Conservation (phyloP, 306 rosid species). For the Geum urbanum region DNA sequence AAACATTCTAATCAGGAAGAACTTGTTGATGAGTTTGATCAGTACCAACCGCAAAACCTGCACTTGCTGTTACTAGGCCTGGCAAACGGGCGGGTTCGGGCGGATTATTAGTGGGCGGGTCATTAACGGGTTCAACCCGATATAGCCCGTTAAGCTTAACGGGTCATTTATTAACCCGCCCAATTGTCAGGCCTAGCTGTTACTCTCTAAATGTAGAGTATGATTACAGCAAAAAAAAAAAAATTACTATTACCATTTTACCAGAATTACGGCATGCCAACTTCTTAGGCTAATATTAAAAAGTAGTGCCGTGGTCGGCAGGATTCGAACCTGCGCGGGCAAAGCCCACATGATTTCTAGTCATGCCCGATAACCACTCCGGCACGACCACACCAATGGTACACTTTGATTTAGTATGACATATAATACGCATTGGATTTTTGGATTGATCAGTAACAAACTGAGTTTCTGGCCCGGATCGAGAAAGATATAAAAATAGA, state of each 20-base stretch:
- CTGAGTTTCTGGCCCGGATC: too few relatives aligned
- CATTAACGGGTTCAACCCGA: too few relatives aligned
- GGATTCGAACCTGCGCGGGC: constrained; percentile 76
- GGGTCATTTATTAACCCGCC: too few relatives aligned
- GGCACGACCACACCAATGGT: constrained; percentile 31
- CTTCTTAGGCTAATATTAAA: too few relatives aligned
- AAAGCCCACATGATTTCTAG: constrained; percentile 68
- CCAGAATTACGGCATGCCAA: too few relatives aligned
- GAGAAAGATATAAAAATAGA: neutral
- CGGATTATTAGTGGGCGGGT: too few relatives aligned
- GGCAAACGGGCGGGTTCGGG: too few relatives aligned
- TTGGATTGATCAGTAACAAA: neutral
- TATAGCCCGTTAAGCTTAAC: too few relatives aligned
- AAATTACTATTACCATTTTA: too few relatives aligned
- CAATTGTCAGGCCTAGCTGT: too few relatives aligned
- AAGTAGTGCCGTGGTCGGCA: constrained; percentile 38
- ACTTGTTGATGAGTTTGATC: neutral
- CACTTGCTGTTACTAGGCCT: constrained; percentile 10
- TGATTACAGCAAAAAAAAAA: neutral
- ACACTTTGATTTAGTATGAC: too few relatives aligned
- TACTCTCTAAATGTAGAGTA: neutral
- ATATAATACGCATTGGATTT: too few relatives aligned
- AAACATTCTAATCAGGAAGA: neutral
- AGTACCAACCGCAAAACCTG: constrained; percentile 1
- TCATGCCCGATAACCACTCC: constrained; percentile 72